These are phyloP conservation scores for Loxodes magnus DNA, from an alignment of 73 alveolate genomes.

Conservation along the genomic window DNA sequence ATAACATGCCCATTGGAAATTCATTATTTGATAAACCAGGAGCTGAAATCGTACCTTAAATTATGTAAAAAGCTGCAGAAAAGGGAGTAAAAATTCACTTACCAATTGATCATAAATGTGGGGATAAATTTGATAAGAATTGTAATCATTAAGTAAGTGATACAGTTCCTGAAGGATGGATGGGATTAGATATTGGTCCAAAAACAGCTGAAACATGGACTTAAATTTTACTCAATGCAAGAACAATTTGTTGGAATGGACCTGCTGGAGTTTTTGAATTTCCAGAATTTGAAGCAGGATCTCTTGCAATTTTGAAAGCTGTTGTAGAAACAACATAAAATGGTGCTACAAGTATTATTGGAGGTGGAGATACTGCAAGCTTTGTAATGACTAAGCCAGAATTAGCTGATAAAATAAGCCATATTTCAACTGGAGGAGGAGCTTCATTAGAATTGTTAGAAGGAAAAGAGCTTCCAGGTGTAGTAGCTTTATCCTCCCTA, in stretches of 20 bases:
- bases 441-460: slow-evolving; percentile 88
- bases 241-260: slow-evolving; percentile 80
- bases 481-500: slow-evolving; percentile 20
- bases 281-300: slow-evolving; percentile 50
- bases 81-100: slow-evolving; percentile 72
- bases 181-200: slow-evolving; percentile 91
- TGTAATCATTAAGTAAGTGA: slow-evolving; percentile 49
- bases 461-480: slow-evolving; percentile 88
- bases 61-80: slow-evolving; percentile 52
- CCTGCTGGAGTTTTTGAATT: slow-evolving; percentile 82
- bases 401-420: slow-evolving; percentile 25
- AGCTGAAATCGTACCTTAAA: slow-evolving; percentile 64
- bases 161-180: slow-evolving; percentile 83
- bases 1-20: slow-evolving; percentile 62
- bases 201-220: slow-evolving; percentile 34
- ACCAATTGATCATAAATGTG: slow-evolving; percentile 76
- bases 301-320: slow-evolving; percentile 29
- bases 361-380: slow-evolving; percentile 86
- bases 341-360: slow-evolving; percentile 76
- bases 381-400: slow-evolving; percentile 31
- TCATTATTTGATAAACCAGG: slow-evolving; percentile 90
- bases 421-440: slow-evolving; percentile 96
- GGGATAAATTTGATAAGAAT: slow-evolving; percentile 53
- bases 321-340: slow-evolving; percentile 21
- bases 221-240: slow-evolving; percentile 13